These are phyloP conservation scores for Dacryopinax primogenitus DNA, from an alignment of 768 basidiomycete genomes.

Conservation along the genomic window DNA sequence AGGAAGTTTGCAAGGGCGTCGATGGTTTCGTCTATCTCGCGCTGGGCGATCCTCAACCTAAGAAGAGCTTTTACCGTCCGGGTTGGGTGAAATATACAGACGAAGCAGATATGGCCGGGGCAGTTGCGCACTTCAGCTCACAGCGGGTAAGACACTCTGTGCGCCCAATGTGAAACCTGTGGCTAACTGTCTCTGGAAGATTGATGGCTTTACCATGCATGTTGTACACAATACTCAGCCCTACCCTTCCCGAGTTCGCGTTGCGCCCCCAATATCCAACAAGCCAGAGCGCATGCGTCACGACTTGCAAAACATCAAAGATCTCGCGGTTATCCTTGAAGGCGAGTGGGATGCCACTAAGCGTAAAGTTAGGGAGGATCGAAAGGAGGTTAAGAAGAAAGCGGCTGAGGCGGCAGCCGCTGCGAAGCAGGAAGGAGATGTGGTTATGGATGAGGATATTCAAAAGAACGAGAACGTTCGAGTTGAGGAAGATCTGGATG, in stretches of 20 bases:
- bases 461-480: slow-evolving; percentile 33
- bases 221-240: slow-evolving; percentile 69
- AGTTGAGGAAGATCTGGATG: slow-evolving; percentile 19
- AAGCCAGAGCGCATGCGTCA: slow-evolving; percentile 66
- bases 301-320: slow-evolving; percentile 65
- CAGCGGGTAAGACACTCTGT: slow-evolving; percentile 50
- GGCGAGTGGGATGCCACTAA: slow-evolving; percentile 35
- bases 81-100: slow-evolving; percentile 84
- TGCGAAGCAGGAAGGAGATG: slow-evolving; percentile 14
- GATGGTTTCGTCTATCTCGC: slow-evolving; percentile 81
- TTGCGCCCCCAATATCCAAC: slow-evolving; percentile 70
- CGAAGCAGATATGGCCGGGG: slow-evolving; percentile 65
- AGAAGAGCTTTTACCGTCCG: slow-evolving; percentile 85
- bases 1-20: slow-evolving; percentile 68
- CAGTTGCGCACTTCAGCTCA: slow-evolving; percentile 63
- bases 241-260: slow-evolving; percentile 63
- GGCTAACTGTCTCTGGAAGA: slow-evolving; percentile 34
- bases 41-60: slow-evolving; percentile 81
- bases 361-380: background rate
- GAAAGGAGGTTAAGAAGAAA: slow-evolving; percentile 17
- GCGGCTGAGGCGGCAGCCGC: slow-evolving; percentile 13
- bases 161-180: background rate
- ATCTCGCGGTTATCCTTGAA: slow-evolving; percentile 62
- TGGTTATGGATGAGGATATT: slow-evolving; percentile 27
- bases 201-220: slow-evolving; percentile 89